Evolutionary conservation across 116 monocot species (phyloP).

Genomic region (Trichopus zeylanicus): DNA sequence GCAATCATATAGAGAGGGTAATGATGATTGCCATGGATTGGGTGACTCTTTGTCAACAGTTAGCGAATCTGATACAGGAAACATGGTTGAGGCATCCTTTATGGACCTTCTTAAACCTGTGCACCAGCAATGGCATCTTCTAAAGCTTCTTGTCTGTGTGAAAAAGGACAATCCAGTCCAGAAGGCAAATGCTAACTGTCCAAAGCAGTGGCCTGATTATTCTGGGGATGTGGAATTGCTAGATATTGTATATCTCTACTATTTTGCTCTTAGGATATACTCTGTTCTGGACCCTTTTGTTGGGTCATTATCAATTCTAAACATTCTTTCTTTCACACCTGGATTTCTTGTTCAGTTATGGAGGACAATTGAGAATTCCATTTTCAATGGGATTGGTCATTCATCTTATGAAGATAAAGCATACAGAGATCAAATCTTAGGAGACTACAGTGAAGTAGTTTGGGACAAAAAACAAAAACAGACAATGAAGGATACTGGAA

Average conservation of each 20-base stretch:
- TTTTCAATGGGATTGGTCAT: slow-evolving; percentile 22
- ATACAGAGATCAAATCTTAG: slow-evolving; percentile 14
- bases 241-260: slow-evolving; percentile 60
- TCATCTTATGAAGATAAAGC: slow-evolving; percentile 10
- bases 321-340: slow-evolving; percentile 84
- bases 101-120: slow-evolving; percentile 60
- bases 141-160: slow-evolving; percentile 40
- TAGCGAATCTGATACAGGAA: slow-evolving; percentile 6
- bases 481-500: slow-evolving; percentile 45
- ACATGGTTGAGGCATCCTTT: slow-evolving; percentile 21
- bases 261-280: slow-evolving; percentile 65
- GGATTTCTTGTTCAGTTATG: slow-evolving; percentile 72
- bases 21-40: slow-evolving; percentile 5
- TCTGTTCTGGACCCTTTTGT: slow-evolving; percentile 44
- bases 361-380: slow-evolving; percentile 45
- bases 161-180: slow-evolving; percentile 11
- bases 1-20: slow-evolving; percentile 4
- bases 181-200: slow-evolving; percentile 4
- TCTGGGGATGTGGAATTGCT: slow-evolving; percentile 24
- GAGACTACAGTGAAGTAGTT: slow-evolving; percentile 9
- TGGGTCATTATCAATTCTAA: slow-evolving; percentile 73
- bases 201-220: slow-evolving; percentile 5
- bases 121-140: slow-evolving; percentile 86
- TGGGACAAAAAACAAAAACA: slow-evolving; percentile 36
- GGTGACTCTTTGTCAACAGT: slow-evolving; percentile 13